These are phyloP conservation scores for Alternaria hordeiaustralica DNA, from an alignment of 2,329 filamentous ascomycete genomes.

Conservation along the genomic window DNA sequence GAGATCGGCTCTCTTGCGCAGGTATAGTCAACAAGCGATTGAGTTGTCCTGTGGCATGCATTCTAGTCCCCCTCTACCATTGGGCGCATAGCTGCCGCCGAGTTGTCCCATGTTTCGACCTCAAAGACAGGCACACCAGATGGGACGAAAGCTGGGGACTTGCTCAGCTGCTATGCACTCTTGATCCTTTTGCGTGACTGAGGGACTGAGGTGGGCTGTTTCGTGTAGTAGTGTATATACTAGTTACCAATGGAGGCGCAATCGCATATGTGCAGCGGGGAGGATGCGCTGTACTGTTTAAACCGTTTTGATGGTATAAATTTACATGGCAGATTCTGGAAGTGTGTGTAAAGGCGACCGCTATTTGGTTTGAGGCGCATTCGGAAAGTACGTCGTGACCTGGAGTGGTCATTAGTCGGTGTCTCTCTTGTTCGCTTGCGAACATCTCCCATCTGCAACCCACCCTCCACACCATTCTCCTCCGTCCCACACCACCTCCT, in stretches of 20 bases:
- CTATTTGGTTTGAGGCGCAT: constrained; percentile 20
- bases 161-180: constrained; percentile 22
- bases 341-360: constrained; percentile 26
- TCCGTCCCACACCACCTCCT: constrained; percentile 33
- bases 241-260: constrained; percentile 20
- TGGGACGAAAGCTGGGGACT: constrained; percentile 20
- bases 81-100: constrained; percentile 43
- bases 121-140: constrained; percentile 34
- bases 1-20: constrained; percentile 30
- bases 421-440: constrained; percentile 37
- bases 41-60: constrained; percentile 37
- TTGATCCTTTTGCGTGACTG: constrained; percentile 22
- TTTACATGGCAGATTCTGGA: constrained; percentile 14
- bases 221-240: constrained; percentile 14
- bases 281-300: constrained; percentile 20
- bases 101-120: constrained; percentile 39
- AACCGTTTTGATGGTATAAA: constrained; percentile 5
- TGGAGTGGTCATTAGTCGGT: constrained; percentile 33
- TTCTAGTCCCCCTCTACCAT: constrained; percentile 30
- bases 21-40: constrained; percentile 22
- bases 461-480: constrained; percentile 32
- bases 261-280: constrained; percentile 19
- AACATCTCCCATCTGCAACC: constrained; percentile 28
- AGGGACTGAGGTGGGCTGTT: constrained; percentile 11
- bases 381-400: constrained; percentile 31